phyloP scores from a whole-genome alignment of 257 asterid species.

The Ilex aquifolium region DNA sequence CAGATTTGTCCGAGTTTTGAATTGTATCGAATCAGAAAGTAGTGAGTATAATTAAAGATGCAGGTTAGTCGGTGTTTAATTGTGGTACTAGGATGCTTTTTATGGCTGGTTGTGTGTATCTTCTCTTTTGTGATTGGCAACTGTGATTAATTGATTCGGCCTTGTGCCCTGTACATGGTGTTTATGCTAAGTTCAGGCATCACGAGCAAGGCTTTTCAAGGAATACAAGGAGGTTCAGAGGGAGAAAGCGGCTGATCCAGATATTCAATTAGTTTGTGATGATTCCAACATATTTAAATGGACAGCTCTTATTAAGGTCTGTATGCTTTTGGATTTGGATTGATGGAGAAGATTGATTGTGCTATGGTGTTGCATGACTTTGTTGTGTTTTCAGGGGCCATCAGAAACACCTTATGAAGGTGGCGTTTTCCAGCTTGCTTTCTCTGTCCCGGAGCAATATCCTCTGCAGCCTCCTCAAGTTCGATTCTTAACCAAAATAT shows the following conservation, averaged over 20 bases:
- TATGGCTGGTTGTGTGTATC: too few relatives aligned
- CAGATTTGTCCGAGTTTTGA: too few relatives aligned
- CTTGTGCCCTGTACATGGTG: too few relatives aligned
- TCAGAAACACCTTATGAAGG: constrained; percentile 97
- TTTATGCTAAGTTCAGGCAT: constrained; percentile 39
- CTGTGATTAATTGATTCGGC: too few relatives aligned
- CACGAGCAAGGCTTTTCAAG: constrained; percentile 94
- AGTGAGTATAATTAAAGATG: too few relatives aligned
- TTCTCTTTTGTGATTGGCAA: too few relatives aligned
- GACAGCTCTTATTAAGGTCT: constrained; percentile 93
- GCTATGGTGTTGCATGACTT: constrained; percentile 11
- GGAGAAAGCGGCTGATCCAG: constrained; percentile 91
- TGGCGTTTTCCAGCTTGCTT: constrained; percentile 95
- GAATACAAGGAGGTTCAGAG: constrained; percentile 97
- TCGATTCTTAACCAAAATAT: constrained; percentile 92
- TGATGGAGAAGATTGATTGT: background rate
- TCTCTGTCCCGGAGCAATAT: constrained; percentile 97
- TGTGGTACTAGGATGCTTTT: too few relatives aligned
- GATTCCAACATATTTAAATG: constrained; percentile 91
- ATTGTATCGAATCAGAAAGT: too few relatives aligned
- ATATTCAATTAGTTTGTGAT: constrained; percentile 91
- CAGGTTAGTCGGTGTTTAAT: too few relatives aligned
- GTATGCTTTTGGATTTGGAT: background rate
- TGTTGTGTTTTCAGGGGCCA: constrained; percentile 58
- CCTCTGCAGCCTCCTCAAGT: constrained; percentile 99